Percentiles rank a stretch among this genome's conserved stretches.
Conservation (phyloP, 73 alveolate genomes). For the Uronychia setigera region DNA sequence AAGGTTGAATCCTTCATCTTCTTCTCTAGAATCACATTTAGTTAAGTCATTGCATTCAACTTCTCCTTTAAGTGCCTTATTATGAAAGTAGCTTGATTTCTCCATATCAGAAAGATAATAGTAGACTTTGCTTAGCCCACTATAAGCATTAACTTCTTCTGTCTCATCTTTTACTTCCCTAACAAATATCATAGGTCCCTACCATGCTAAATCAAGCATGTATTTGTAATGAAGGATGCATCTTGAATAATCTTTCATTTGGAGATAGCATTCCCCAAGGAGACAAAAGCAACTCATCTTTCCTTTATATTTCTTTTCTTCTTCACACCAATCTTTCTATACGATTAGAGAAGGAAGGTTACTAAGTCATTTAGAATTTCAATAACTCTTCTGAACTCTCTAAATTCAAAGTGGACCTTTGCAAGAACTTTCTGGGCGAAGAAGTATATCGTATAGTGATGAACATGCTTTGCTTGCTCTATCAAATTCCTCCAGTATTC, state of each 20-base stretch:
- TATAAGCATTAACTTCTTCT: not conserved
- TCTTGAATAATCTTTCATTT: not conserved
- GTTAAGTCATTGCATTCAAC: not conserved
- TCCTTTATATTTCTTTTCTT: not conserved
- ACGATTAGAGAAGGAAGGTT: not conserved
- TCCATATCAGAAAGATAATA: not conserved
- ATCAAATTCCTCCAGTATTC: not conserved
- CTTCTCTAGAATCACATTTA: not conserved
- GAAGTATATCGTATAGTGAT: not conserved
- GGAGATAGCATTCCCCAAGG: not conserved
- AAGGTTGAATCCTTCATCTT: not conserved
- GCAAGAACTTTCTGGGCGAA: not conserved
- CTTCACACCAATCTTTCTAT: not conserved
- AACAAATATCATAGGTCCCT: not conserved
- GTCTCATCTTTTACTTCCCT: not conserved
- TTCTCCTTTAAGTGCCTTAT: not conserved
- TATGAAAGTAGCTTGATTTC: not conserved
- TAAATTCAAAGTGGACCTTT: not conserved
- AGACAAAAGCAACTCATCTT: not conserved
- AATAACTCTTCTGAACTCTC: not conserved
- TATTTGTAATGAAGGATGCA: not conserved
- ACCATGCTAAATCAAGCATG: slow-evolving; percentile 1
- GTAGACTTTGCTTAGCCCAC: not conserved
- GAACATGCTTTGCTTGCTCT: not conserved
- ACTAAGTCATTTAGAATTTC: not conserved